These are phyloP conservation scores for Linanthus parryae DNA, from an alignment of 148 eudicot genomes.

Conservation along the genomic window DNA sequence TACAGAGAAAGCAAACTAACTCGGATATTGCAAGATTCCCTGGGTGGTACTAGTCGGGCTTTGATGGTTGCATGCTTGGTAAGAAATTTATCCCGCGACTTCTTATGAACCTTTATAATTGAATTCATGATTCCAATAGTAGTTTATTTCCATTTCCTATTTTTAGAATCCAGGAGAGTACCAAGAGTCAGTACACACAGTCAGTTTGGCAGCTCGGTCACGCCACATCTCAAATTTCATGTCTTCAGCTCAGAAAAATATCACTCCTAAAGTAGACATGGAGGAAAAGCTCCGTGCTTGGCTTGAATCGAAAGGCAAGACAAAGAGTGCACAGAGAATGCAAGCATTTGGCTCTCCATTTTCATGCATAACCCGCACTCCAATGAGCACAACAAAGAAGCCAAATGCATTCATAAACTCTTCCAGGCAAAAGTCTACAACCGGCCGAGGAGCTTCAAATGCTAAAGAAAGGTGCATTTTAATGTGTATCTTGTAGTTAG, in stretches of 20 bases:
- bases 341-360: slow-evolving; percentile 43
- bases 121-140: neutral
- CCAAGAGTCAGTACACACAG: slow-evolving; percentile 83
- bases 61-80: slow-evolving; percentile 96
- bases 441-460: slow-evolving; percentile 16
- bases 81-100: slow-evolving; percentile 5
- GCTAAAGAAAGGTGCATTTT: slow-evolving; percentile 34
- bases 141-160: slow-evolving; percentile 7
- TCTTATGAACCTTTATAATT: neutral
- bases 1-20: slow-evolving; percentile 93
- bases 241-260: slow-evolving; percentile 42
- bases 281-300: slow-evolving; percentile 77
- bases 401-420: slow-evolving; percentile 20
- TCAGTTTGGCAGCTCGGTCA: slow-evolving; percentile 90
- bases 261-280: slow-evolving; percentile 75
- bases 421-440: slow-evolving; percentile 28
- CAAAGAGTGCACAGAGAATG: slow-evolving; percentile 43
- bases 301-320: slow-evolving; percentile 89
- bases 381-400: slow-evolving; percentile 40
- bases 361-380: slow-evolving; percentile 38
- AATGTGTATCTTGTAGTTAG: too few relatives aligned
- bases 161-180: slow-evolving; percentile 82
- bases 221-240: slow-evolving; percentile 63
- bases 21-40: slow-evolving; percentile 94
- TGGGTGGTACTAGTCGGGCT: slow-evolving; percentile 84